Evolutionary conservation across 2,329 filamentous ascomycete species (phyloP).

Genomic region (Sporothrix variecibatus): DNA sequence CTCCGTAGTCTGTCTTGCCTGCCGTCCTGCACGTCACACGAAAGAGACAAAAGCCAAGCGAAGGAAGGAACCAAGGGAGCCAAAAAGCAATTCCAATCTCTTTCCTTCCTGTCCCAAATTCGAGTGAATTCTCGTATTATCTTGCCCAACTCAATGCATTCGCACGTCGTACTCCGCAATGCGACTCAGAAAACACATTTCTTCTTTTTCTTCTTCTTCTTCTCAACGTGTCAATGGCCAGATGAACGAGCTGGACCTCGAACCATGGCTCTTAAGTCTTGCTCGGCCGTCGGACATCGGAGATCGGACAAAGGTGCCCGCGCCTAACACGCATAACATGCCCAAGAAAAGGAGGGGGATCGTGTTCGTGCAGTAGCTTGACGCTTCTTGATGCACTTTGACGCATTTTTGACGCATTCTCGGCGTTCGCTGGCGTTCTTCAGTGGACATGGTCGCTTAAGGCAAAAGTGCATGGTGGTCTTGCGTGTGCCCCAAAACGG

Average conservation of each 20-base stretch:
- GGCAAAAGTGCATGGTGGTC: neutral
- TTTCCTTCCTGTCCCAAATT: neutral
- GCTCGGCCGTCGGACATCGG: neutral
- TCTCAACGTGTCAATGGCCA: neutral
- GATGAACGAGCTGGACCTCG: neutral
- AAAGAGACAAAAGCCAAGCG: neutral
- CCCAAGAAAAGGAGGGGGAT: neutral
- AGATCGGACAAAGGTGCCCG: conserved; percentile 6
- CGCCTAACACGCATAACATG: neutral
- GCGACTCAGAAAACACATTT: neutral
- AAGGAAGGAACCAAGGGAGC: conserved; percentile 8
- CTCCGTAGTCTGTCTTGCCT: neutral
- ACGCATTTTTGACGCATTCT: neutral
- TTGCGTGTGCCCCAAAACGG: neutral
- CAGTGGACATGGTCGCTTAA: neutral
- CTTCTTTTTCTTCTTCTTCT: neutral
- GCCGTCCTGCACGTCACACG: neutral
- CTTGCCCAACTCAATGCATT: neutral
- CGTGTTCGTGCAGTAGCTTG: conserved; percentile 13
- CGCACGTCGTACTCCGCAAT: neutral
- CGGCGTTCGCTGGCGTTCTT: neutral
- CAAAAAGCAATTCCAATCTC: neutral
- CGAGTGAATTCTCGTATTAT: neutral
- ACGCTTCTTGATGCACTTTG: neutral
- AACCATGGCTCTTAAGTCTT: neutral